Evolutionary conservation across 768 basidiomycete species (phyloP).

Genomic region (Lactarius tabidus): DNA sequence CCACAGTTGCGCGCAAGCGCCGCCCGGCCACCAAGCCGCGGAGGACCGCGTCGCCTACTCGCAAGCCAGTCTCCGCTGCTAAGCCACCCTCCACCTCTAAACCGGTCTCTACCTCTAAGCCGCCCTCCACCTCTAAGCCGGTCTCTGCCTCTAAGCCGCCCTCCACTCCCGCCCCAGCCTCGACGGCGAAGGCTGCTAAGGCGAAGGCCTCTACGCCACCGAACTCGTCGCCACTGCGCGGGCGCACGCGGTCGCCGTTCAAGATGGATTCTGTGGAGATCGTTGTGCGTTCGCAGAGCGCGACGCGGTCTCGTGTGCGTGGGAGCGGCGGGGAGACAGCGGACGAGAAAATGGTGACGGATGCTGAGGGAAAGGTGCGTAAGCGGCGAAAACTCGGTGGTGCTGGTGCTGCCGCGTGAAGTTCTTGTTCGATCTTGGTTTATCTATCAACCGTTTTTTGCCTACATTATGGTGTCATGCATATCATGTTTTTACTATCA

Average conservation of each 20-base stretch:
- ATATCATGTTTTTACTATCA: not conserved
- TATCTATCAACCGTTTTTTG: not conserved
- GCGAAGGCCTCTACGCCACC: not conserved
- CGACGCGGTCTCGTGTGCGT: constrained; percentile 17
- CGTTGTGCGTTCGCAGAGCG: constrained; percentile 14
- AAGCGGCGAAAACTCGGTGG: constrained; percentile 21
- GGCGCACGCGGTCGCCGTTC: constrained; percentile 7
- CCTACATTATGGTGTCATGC: not conserved
- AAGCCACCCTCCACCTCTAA: not conserved
- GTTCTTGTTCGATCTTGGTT: not conserved
- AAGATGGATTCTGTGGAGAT: constrained; percentile 22
- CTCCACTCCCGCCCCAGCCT: not conserved
- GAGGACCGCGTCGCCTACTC: constrained; percentile 1
- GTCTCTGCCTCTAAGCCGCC: not conserved
- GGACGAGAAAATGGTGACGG: constrained; percentile 17
- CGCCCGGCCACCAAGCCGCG: not conserved
- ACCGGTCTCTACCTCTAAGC: not conserved
- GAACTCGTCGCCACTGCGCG: constrained; percentile 7
- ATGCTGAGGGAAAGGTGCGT: constrained; percentile 11
- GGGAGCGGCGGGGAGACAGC: constrained; percentile 14
- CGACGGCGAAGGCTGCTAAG: not conserved
- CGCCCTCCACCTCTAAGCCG: not conserved
- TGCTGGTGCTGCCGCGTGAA: not conserved
- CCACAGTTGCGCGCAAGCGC: not conserved
- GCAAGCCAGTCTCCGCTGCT: not conserved